Conservation (phyloP, 352 stramenopile species). For the Globisporangium cederbergense region DNA sequence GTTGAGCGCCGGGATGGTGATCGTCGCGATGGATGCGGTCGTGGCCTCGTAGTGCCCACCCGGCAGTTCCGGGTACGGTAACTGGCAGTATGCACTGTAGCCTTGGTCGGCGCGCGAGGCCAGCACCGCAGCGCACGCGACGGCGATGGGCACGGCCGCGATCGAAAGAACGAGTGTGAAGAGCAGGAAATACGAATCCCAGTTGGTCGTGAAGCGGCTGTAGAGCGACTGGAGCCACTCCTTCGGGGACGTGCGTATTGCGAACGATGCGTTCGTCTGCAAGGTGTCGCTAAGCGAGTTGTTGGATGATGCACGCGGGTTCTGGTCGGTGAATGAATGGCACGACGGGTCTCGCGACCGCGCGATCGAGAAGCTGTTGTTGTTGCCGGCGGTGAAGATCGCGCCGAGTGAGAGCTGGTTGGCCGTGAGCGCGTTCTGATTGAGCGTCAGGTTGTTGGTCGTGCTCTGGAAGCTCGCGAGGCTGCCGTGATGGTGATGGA, state of each 20-base stretch:
- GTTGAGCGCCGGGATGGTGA: slow-evolving; percentile 63
- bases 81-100: slow-evolving; percentile 40
- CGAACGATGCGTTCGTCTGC: slow-evolving; percentile 12
- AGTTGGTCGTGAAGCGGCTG: slow-evolving; percentile 57
- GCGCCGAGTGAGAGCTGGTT: slow-evolving; percentile 16
- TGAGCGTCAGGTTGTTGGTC: slow-evolving; percentile 3
- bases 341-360: slow-evolving; percentile 19
- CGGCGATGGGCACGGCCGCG: slow-evolving; percentile 41
- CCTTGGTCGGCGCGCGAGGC: slow-evolving; percentile 26
- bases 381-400: slow-evolving; percentile 9
- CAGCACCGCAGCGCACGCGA: slow-evolving; percentile 33
- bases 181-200: slow-evolving; percentile 71
- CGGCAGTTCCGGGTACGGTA: slow-evolving; percentile 23
- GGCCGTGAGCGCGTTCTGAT: slow-evolving; percentile 1
- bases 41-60: slow-evolving; percentile 25
- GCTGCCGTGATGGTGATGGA: slow-evolving; percentile 24
- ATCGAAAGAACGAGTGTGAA: slow-evolving; percentile 49
- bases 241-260: slow-evolving; percentile 1
- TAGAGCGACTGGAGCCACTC: slow-evolving; percentile 38
- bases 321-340: slow-evolving; percentile 23
- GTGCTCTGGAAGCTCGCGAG: slow-evolving; percentile 12
- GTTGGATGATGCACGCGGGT: slow-evolving; percentile 11
- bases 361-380: neutral
- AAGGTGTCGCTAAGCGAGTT: slow-evolving; percentile 16
- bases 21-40: slow-evolving; percentile 40